Percentiles rank a stretch among this genome's conserved stretches.
Conservation (phyloP, 2,329 filamentous ascomycete genomes). For the Penicillium thymicola region DNA sequence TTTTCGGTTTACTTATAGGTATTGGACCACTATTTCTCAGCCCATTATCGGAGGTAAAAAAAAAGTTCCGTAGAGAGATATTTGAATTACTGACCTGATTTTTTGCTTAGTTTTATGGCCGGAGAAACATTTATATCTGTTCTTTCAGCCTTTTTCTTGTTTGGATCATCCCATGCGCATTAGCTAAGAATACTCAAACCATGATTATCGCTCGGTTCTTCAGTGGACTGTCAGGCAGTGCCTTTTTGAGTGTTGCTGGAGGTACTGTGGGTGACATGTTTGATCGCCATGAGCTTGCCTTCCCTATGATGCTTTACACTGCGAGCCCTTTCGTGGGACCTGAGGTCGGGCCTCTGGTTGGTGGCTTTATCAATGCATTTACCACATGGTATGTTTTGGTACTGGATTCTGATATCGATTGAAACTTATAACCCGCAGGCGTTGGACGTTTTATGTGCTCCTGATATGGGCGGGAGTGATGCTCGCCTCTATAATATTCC, state of each 20-base stretch:
- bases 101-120: conserved; percentile 64
- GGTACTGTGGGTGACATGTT: conserved; percentile 85
- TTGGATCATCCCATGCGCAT: conserved; percentile 76
- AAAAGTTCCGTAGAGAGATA: no score
- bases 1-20: conserved; percentile 21
- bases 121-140: conserved; percentile 73
- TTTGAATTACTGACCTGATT: no score
- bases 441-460: conserved; percentile 81
- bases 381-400: conserved; percentile 54
- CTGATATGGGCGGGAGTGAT: conserved; percentile 74
- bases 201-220: conserved; percentile 77
- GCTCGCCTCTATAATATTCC: conserved; percentile 61
- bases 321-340: conserved; percentile 59
- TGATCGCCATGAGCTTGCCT: conserved; percentile 62
- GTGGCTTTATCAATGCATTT: conserved; percentile 79
- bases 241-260: conserved; percentile 67
- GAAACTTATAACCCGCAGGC: conserved; percentile 38
- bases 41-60: conserved; percentile 55
- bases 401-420: neutral
- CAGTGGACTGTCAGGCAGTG: conserved; percentile 46
- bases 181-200: conserved; percentile 76
- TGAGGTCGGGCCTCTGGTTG: conserved; percentile 56
- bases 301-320: conserved; percentile 80
- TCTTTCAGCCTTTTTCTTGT: conserved; percentile 62
- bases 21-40: conserved; percentile 62